Conservation (phyloP, 257 asterid species). For the Solanum medicagineum region DNA sequence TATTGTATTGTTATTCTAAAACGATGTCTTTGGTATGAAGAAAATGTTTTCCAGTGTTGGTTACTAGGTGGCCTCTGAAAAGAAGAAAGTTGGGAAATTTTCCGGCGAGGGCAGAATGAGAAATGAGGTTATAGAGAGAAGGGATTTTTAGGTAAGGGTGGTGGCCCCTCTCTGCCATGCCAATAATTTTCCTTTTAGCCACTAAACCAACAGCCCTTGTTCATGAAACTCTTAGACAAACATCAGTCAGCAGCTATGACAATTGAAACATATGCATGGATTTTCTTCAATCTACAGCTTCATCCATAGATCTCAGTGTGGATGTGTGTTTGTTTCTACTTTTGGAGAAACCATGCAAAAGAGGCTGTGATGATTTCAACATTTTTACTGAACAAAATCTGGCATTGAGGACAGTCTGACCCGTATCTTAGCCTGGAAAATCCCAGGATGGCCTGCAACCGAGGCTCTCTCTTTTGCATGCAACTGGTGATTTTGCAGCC, state of each 20-base stretch:
- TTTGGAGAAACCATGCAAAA: background rate
- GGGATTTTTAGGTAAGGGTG: background rate
- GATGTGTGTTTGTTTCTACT: background rate
- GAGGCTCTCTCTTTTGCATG: background rate
- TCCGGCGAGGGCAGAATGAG: background rate
- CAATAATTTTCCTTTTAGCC: background rate
- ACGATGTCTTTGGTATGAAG: background rate
- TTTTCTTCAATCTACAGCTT: background rate
- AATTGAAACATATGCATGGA: background rate
- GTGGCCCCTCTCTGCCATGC: background rate
- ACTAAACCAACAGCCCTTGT: background rate
- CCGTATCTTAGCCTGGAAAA: background rate
- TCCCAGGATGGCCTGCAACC: background rate
- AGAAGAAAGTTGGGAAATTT: background rate
- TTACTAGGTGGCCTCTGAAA: background rate
- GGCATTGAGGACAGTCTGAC: background rate
- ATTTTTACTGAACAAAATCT: background rate
- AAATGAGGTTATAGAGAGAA: background rate
- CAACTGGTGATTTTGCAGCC: slow-evolving; percentile 11
- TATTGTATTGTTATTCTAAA: background rate
- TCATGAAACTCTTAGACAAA: background rate
- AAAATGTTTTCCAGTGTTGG: background rate
- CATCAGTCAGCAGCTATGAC: background rate
- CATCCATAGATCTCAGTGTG: background rate
- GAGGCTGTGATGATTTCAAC: background rate